Percentiles rank a stretch among this genome's conserved stretches.
These are phyloP conservation scores for Pholiota molesta DNA, from an alignment of 768 basidiomycete species.

Conservation along the genomic window DNA sequence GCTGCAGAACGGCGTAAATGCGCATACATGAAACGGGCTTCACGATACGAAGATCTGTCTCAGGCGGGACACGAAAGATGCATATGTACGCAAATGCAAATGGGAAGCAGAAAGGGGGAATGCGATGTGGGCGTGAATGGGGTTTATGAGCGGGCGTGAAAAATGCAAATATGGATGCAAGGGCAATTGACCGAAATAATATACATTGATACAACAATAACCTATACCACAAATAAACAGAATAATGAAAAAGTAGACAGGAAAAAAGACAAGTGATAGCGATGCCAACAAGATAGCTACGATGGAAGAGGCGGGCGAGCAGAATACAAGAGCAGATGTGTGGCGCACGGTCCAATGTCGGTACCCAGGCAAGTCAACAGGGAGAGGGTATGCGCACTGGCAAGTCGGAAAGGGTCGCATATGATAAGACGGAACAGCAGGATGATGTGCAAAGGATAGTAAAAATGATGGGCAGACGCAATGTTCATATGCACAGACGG, in stretches of 20 bases:
- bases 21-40: background rate
- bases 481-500: background rate
- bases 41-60: background rate
- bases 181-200: constrained; percentile 21
- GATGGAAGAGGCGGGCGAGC: constrained; percentile 11
- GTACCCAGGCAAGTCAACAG: background rate
- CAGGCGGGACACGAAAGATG: background rate
- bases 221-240: constrained; percentile 21
- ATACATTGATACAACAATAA: constrained; percentile 28
- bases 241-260: constrained; percentile 4
- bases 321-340: background rate
- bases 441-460: background rate
- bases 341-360: background rate
- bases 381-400: background rate
- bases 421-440: background rate
- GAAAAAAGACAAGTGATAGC: constrained; percentile 37
- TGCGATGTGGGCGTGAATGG: background rate
- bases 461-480: background rate
- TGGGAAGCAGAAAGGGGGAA: background rate
- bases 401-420: background rate
- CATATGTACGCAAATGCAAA: background rate
- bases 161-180: constrained; percentile 11
- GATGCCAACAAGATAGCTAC: constrained; percentile 42
- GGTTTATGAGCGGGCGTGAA: constrained; percentile 5
- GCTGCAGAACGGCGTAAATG: background rate